Percentiles rank a stretch among this genome's conserved stretches.
phyloP scores from a whole-genome alignment of 108 stramenopile species.

The Aurantiochytrium sp. region DNA sequence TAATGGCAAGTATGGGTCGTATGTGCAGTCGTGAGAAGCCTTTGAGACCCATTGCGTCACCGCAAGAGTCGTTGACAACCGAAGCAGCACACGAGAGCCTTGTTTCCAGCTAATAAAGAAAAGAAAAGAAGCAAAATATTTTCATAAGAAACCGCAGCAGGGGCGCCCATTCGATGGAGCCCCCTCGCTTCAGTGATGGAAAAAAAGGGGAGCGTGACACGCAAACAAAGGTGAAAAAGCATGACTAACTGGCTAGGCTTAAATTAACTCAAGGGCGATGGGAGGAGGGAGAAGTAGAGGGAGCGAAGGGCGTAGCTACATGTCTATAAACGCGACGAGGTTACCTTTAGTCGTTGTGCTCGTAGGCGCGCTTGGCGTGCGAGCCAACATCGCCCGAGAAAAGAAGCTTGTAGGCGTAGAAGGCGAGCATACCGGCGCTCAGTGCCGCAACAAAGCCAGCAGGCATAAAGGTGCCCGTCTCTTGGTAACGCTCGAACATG shows the following conservation, averaged over 20 bases:
- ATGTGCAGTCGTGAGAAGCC: no score
- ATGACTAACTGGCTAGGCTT: background rate
- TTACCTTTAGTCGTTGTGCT: slow-evolving; percentile 17
- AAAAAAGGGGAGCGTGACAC: no score
- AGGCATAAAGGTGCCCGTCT: background rate
- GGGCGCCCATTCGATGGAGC: no score
- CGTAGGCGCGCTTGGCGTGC: slow-evolving; percentile 1
- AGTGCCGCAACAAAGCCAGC: background rate
- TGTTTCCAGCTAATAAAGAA: no score
- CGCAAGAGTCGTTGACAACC: no score
- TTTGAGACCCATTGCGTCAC: no score
- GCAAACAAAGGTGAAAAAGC: no score
- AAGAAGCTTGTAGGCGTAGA: slow-evolving; percentile 6
- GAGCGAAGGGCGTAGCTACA: background rate
- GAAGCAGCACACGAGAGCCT: no score
- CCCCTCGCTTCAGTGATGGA: no score
- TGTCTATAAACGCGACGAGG: background rate
- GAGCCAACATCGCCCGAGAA: slow-evolving; percentile 13
- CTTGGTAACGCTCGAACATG: background rate
- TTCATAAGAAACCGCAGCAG: no score
- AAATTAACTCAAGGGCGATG: background rate
- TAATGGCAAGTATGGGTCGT: no score
- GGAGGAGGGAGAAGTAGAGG: background rate
- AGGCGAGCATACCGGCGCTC: background rate
- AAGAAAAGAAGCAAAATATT: no score